Evolutionary conservation across 106 monocot genomes (phyloP), one percentile per base, ranked within the genome.

Genomic region (Hemerocallis citrina): DNA sequence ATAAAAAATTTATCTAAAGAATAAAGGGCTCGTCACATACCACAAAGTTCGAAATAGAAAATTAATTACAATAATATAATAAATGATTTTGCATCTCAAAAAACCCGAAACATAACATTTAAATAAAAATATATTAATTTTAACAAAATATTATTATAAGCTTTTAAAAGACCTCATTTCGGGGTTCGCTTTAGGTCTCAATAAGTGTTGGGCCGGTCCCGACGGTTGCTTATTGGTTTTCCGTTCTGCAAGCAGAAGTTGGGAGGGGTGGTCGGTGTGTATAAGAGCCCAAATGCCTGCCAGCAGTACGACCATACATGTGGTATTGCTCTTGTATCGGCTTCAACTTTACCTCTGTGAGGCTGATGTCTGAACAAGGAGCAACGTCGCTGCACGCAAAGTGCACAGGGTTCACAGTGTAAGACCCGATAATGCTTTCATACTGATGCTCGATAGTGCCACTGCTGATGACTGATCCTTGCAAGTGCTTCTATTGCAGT

Each of bases 241-340:
- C 89, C 94, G 37, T 55, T 69, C 55, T 86, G 80, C 62, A 94
- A 59, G 66, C 94, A 94, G 32, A 72, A 35, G 7, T 83, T 72
- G 17, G 85, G 89, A 2, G 94, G 89, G 3, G 75, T 52, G 1
- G 75, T 80, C 3, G 67, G 80, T 7, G 85, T 86, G 34, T 69
- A 74, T 29, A 89, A 64, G 34, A 78, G 63, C 32, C 93, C 94
- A 57, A 72, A 89, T 5, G 86, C 69, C 37, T 80, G 63, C 94
- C 94, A 94, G 67, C 94, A 94, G 66, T 78, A 94, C 12, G 89
- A 75, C 83, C 75, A 12, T 83, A 80, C 75, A 86, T 75, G 43
- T 83, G 89, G 59, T 80, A 83, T 4, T 64, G 68, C 51, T 82
- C 80, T 75, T 77, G 66, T 11, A 80, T 21, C 7, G 89, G 89